Evolutionary conservation across 2,329 filamentous ascomycete species (phyloP), one percentile per base, ranked within the genome.

Genomic region (Apiospora pterosperma): DNA sequence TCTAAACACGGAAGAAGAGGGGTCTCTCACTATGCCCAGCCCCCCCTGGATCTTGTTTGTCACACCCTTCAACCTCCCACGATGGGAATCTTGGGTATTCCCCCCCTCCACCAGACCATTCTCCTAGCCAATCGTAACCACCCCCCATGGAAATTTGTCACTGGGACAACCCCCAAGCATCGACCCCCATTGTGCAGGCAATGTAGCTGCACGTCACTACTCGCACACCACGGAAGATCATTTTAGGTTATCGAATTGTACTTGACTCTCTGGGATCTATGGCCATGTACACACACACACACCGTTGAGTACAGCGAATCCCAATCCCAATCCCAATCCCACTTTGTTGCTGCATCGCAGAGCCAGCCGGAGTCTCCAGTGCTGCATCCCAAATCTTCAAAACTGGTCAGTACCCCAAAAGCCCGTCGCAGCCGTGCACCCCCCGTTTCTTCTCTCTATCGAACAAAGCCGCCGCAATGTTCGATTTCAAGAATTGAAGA

Each of bases 381-480:
- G 48, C 48, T 55, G 59, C 39, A 55, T 55, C 48, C 48, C 61
- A 36, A 42, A 62, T 68, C 68, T 74, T 76, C 74, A 76, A 76
- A 76, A 76, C 73, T 75, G 70, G 58, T 71, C 71, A 65, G 70
- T 72, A 72, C 73, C 74, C 60, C 60, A 48, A 44, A 70, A 70
- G 66, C 69, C 68, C 65, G 34, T 62, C 59, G 36, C 69, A 63
- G 67, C 67, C 69, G 67, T 66, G 67, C 69, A 39, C 34, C 68
- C 67, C 68, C 70, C 70, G 48, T 78, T 77, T 77, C 75, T 76
- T 76, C 72, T 72, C 71, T 71, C 73, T 74, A 81, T 81, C 82
- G 80, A 85, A 82, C 81, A 78, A 81, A 75, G 77, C 78, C 77
- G 78, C 76, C 80, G 80, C 80, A 76, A 85, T 87, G 83, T 84